A percentile compares a stretch with the other conserved stretches of the same genome.
phyloP scores from a whole-genome alignment of 495 filamentous ascomycete genomes.

The Aspergillus ellipticus region DNA sequence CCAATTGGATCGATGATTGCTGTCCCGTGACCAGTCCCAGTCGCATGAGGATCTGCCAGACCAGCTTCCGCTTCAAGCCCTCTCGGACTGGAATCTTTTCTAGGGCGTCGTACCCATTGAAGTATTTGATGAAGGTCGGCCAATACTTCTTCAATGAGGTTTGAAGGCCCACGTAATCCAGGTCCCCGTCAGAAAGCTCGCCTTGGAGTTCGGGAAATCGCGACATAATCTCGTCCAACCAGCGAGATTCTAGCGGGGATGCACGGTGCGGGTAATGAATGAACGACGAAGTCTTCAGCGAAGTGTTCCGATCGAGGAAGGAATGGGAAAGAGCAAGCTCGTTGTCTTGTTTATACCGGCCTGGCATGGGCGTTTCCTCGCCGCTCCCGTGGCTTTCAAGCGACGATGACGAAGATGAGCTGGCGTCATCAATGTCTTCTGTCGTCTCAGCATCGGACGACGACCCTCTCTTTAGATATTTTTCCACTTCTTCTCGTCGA shows the following conservation, averaged over 20 bases:
- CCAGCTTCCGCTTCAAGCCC: slow-evolving; percentile 77
- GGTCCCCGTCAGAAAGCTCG: slow-evolving; percentile 26
- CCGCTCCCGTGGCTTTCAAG: slow-evolving; percentile 40
- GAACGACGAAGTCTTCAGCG: slow-evolving; percentile 39
- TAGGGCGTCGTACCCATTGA: slow-evolving; percentile 81
- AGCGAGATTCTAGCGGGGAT: slow-evolving; percentile 61
- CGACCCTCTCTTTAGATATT: slow-evolving; percentile 32
- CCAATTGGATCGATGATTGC: slow-evolving; percentile 27
- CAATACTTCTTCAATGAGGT: slow-evolving; percentile 50
- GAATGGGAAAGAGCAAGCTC: slow-evolving; percentile 35
- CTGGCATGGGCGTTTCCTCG: slow-evolving; percentile 35
- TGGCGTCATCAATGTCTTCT: slow-evolving; percentile 25
- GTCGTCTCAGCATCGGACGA: slow-evolving; percentile 17
- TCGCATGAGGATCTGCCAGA: slow-evolving; percentile 59
- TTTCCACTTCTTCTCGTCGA: slow-evolving; percentile 43
- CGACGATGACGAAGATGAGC: slow-evolving; percentile 42
- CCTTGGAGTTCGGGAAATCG: slow-evolving; percentile 44
- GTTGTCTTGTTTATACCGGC: slow-evolving; percentile 25
- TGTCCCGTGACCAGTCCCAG: slow-evolving; percentile 34
- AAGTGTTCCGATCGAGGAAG: slow-evolving; percentile 35
- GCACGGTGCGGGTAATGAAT: slow-evolving; percentile 54
- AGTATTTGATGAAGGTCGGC: slow-evolving; percentile 66
- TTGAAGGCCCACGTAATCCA: slow-evolving; percentile 46
- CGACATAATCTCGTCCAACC: slow-evolving; percentile 65
- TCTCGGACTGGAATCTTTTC: slow-evolving; percentile 83